Conservation (phyloP, 345 rosid species). For the Angophora floribunda region DNA sequence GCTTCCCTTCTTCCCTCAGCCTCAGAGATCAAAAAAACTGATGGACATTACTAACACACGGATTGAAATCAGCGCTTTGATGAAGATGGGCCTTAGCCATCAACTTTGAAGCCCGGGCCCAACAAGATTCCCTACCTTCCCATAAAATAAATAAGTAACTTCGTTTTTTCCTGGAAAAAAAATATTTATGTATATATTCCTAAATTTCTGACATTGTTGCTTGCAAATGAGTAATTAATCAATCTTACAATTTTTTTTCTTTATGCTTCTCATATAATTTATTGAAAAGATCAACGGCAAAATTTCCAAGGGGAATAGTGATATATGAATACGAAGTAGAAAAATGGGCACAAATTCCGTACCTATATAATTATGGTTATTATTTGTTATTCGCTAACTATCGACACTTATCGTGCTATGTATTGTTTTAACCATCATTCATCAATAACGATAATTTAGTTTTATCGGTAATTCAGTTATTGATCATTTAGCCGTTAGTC, state of each 20-base stretch:
- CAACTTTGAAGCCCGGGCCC: neutral
- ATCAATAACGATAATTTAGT: neutral
- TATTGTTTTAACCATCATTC: neutral
- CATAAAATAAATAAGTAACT: neutral
- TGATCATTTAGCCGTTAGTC: neutral
- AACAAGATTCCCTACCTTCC: neutral
- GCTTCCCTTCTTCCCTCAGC: neutral
- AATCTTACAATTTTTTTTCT: neutral
- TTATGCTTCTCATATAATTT: neutral
- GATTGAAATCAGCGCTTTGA: neutral
- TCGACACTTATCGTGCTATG: fast-evolving
- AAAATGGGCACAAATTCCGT: neutral
- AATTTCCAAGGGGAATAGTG: neutral
- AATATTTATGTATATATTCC: neutral
- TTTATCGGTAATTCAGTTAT: neutral
- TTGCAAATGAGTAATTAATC: neutral
- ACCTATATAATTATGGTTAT: neutral
- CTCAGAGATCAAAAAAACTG: neutral
- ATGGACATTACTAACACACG: neutral
- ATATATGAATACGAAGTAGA: neutral
- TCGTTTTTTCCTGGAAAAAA: neutral
- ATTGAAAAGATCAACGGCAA: neutral
- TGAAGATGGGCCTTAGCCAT: neutral
- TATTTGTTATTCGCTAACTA: neutral
- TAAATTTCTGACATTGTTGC: neutral